phyloP scores from a whole-genome alignment of 805 yeast genomes.

The Pichia rugopelliculosa region DNA sequence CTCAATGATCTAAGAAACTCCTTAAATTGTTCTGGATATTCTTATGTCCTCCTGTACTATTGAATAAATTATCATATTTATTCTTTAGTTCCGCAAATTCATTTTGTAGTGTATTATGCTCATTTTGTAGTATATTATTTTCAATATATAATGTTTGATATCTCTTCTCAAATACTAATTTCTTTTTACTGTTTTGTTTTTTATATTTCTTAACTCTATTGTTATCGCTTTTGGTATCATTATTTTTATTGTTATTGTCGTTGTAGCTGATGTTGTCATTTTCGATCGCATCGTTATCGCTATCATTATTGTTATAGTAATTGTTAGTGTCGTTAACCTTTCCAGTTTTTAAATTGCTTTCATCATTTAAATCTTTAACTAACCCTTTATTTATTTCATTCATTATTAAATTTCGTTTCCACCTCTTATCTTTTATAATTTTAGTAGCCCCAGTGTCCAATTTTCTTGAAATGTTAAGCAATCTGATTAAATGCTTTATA shows the following conservation, averaged over 20 bases:
- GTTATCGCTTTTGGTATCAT: too few relatives aligned
- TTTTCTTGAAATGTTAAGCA: neutral
- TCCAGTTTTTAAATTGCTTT: neutral
- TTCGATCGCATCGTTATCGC: too few relatives aligned
- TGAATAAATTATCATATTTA: neutral
- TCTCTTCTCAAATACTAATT: neutral
- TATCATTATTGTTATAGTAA: too few relatives aligned
- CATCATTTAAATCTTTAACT: neutral
- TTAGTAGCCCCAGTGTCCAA: neutral
- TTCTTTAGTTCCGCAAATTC: neutral
- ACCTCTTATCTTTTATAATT: neutral
- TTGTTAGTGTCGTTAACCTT: neutral
- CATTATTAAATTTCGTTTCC: neutral
- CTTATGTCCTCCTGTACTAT: neutral
- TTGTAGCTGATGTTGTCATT: too few relatives aligned
- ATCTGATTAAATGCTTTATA: neutral
- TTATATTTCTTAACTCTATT: neutral
- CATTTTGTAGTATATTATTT: neutral
- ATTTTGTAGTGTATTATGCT: neutral
- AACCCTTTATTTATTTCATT: neutral
- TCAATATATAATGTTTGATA: slow-evolving; percentile 2
- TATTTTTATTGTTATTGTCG: neutral
- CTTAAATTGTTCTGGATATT: neutral
- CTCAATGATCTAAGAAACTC: neutral
- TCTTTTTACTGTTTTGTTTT: neutral